phyloP scores from a whole-genome alignment of 257 asterid genomes.

The Ilex aquifolium region DNA sequence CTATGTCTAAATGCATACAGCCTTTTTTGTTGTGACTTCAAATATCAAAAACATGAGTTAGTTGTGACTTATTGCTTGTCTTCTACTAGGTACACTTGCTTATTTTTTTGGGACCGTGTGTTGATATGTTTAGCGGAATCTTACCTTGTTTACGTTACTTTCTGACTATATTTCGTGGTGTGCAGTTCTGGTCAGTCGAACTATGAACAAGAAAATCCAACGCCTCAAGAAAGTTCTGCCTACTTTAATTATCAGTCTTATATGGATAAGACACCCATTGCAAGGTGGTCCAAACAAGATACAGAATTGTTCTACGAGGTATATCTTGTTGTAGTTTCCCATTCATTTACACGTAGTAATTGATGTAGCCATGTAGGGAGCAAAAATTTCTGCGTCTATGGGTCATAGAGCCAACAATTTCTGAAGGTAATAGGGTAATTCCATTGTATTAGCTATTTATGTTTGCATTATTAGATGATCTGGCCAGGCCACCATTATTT shows the following conservation, averaged over 20 bases:
- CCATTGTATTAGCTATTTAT: no score
- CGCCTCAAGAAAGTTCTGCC: slow-evolving; percentile 36
- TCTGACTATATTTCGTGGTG: slow-evolving; percentile 13
- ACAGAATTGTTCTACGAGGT: slow-evolving; percentile 90
- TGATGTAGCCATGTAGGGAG: background rate
- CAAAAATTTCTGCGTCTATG: no score
- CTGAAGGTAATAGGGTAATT: no score
- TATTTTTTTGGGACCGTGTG: background rate
- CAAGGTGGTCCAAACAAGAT: slow-evolving; percentile 82
- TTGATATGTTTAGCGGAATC: background rate
- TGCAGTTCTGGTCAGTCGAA: slow-evolving; percentile 42
- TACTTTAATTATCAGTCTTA: slow-evolving; percentile 70
- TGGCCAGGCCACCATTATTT: no score
- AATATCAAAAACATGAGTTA: no score
- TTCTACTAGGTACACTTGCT: no score
- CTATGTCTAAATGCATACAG: no score
- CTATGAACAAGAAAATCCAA: slow-evolving; percentile 32
- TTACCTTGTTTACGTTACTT: slow-evolving; percentile 3
- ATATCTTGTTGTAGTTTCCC: slow-evolving; percentile 12
- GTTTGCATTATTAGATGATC: no score
- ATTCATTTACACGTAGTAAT: background rate
- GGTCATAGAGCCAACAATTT: no score
- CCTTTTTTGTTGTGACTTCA: no score
- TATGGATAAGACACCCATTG: slow-evolving; percentile 63
- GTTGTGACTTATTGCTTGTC: no score